These are phyloP conservation scores for Podospora appendiculata DNA, from an alignment of 495 filamentous ascomycete genomes.

Conservation along the genomic window DNA sequence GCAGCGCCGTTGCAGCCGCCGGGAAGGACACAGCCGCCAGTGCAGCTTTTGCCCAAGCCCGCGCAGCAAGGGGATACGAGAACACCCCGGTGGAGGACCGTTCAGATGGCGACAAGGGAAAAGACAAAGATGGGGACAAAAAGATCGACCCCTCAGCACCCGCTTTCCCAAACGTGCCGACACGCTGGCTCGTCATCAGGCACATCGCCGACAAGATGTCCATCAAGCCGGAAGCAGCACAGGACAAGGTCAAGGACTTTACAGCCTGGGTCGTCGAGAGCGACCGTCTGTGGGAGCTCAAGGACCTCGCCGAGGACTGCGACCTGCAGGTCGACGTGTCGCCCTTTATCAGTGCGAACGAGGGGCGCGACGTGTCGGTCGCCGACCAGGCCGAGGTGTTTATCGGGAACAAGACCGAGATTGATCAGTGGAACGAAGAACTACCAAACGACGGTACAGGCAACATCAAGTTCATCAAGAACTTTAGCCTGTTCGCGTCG, in stretches of 20 bases:
- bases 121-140: too few species aligned
- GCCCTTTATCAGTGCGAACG: neutral
- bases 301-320: neutral
- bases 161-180: neutral
- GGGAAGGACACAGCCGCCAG: too few species aligned
- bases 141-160: too few species aligned
- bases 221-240: neutral
- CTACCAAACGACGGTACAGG: too few species aligned
- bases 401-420: conserved; percentile 31
- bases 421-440: conserved; percentile 8
- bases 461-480: neutral
- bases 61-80: too few species aligned
- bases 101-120: too few species aligned
- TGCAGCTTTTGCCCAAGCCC: too few species aligned
- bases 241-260: neutral
- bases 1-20: conserved; percentile 2
- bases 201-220: neutral
- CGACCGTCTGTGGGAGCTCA: neutral
- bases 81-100: too few species aligned
- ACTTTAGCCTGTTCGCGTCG: conserved; percentile 25
- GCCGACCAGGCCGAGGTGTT: conserved; percentile 36
- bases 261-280: neutral
- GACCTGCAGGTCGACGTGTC: neutral
- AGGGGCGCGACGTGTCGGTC: neutral
- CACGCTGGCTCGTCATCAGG: neutral